A percentile compares a stretch with the other conserved stretches of the same genome.
phyloP scores from a whole-genome alignment of 768 basidiomycete genomes.

The Xerocomellus amylosporus region DNA sequence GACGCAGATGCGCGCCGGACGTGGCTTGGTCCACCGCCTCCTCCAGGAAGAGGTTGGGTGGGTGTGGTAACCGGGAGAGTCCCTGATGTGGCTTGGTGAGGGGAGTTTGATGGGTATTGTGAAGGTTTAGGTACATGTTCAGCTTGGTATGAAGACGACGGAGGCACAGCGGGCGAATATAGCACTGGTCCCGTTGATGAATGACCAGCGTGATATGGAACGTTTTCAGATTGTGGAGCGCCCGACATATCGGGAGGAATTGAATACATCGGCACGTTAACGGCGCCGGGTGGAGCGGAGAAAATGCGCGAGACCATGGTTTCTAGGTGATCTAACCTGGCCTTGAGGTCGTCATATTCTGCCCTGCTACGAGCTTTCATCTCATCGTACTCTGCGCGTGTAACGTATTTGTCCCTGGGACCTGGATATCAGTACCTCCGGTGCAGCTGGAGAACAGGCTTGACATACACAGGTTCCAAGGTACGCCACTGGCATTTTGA shows the following conservation, averaged over 20 bases:
- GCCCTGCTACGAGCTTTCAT: conserved; percentile 50
- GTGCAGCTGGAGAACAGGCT: background rate
- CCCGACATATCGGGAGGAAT: conserved; percentile 32
- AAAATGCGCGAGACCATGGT: conserved; percentile 45
- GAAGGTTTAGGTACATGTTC: conserved; percentile 25
- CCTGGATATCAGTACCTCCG: conserved; percentile 11
- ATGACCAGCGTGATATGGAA: conserved; percentile 30
- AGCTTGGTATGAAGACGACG: conserved; percentile 24
- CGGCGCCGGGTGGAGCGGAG: conserved; percentile 26
- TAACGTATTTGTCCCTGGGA: conserved; percentile 75
- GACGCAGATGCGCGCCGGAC: conserved; percentile 30
- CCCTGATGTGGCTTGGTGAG: conserved; percentile 26
- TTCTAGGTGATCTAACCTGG: conserved; percentile 61
- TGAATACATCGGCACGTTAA: conserved; percentile 30
- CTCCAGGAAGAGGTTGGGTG: conserved; percentile 14
- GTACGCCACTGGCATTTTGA: conserved; percentile 81
- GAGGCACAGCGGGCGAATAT: conserved; percentile 20
- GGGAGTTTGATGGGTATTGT: conserved; percentile 29
- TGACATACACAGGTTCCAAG: conserved; percentile 72
- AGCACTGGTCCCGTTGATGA: conserved; percentile 25
- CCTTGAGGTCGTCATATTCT: conserved; percentile 55
- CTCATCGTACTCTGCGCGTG: conserved; percentile 73
- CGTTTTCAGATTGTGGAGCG: conserved; percentile 22
- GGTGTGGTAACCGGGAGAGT: conserved; percentile 20
- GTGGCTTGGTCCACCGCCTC: conserved; percentile 20